Evolutionary conservation across 2,329 filamentous ascomycete species (phyloP).

Genomic region (Dactylonectria macrodidyma): DNA sequence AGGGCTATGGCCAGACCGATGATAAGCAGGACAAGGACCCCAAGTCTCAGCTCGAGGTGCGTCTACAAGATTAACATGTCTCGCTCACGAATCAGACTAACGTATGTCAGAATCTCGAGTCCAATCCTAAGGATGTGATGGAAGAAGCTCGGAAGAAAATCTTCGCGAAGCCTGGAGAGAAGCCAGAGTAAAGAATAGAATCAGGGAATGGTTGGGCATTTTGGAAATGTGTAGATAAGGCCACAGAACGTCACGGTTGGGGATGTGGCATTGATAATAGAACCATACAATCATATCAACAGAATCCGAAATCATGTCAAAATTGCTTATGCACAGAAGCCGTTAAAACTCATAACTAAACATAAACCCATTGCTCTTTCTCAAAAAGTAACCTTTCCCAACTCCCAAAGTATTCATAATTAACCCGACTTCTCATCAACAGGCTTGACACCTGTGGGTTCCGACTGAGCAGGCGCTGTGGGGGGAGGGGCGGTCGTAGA

Average conservation of each 20-base stretch:
- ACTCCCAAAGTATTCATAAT: slow-evolving; percentile 22
- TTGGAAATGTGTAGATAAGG: not conserved
- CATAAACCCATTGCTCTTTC: slow-evolving; percentile 1
- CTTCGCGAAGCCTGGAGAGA: slow-evolving; percentile 65
- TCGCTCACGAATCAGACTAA: slow-evolving; percentile 10
- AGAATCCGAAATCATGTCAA: slow-evolving; percentile 36
- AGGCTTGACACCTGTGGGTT: slow-evolving; percentile 39
- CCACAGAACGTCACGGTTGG: not conserved
- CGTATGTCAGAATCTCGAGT: slow-evolving; percentile 63
- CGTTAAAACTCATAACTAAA: slow-evolving; percentile 43
- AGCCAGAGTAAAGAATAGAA: not conserved
- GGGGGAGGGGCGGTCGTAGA: slow-evolving; percentile 38
- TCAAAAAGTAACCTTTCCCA: slow-evolving; percentile 8
- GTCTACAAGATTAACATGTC: slow-evolving; percentile 22
- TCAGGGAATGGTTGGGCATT: not conserved
- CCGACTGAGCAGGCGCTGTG: slow-evolving; percentile 36
- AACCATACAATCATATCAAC: slow-evolving; percentile 29
- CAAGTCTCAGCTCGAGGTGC: slow-evolving; percentile 68
- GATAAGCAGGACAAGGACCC: slow-evolving; percentile 52
- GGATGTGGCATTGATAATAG: not conserved
- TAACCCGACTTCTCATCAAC: slow-evolving; percentile 46
- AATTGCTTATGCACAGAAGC: slow-evolving; percentile 39
- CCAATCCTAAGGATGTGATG: slow-evolving; percentile 77
- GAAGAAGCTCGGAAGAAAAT: slow-evolving; percentile 74
- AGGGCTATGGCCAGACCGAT: slow-evolving; percentile 60